Evolutionary conservation across 192 early-diverging fungal species (phyloP).

Genomic region (Umbelopsis vinacea): DNA sequence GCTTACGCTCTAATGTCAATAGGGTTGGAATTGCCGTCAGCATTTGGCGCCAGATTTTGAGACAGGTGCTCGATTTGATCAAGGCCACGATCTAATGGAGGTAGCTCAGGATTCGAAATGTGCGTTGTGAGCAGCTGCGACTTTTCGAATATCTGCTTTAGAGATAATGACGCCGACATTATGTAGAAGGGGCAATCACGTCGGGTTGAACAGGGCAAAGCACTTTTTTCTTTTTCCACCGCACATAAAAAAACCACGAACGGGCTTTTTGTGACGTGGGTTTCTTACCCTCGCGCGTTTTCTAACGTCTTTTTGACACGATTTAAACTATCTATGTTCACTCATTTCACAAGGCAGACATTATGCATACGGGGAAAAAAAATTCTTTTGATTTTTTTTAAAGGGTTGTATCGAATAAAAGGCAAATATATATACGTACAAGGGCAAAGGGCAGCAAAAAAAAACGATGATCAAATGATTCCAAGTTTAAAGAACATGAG

Average conservation of each 20-base stretch:
- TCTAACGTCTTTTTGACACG: neutral
- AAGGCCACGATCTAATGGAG: conserved; percentile 84
- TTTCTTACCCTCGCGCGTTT: neutral
- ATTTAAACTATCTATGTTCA: neutral
- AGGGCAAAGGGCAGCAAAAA: conserved; percentile 13
- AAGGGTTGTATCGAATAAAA: conserved; percentile 19
- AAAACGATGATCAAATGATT: conserved; percentile 17
- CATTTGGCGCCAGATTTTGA: neutral
- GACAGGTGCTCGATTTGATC: conserved; percentile 75
- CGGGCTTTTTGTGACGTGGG: neutral
- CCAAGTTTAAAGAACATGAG: conserved; percentile 6
- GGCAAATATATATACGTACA: conserved; percentile 26
- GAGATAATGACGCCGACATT: conserved; percentile 23
- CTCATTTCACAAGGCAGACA: neutral
- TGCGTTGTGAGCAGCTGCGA: conserved; percentile 78
- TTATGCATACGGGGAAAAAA: neutral
- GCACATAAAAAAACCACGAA: neutral
- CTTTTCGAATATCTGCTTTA: conserved; percentile 72
- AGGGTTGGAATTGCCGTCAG: neutral
- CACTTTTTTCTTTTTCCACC: neutral
- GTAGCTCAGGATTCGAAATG: conserved; percentile 67
- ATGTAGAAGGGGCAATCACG: neutral
- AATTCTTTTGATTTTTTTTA: conserved; percentile 7
- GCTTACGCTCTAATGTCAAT: conserved; percentile 19
- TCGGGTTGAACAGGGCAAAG: neutral